phyloP scores from a whole-genome alignment of 192 early-diverging fungal species.

The Entomortierella parvispora region DNA sequence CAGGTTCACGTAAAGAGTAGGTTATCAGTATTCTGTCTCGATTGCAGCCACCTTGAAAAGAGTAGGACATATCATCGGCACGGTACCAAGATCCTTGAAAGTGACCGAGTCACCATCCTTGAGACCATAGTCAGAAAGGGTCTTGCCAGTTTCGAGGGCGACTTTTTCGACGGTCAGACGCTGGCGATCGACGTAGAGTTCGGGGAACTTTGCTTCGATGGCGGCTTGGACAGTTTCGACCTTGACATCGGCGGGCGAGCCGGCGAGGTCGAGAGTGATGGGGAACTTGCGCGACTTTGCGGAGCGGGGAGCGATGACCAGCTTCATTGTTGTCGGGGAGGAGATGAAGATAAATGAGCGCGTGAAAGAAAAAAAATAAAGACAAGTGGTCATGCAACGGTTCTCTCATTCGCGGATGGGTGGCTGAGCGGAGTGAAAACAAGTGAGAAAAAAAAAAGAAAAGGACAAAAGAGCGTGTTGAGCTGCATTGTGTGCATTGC shows the following conservation, averaged over 20 bases:
- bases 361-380: no score
- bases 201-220: conserved; percentile 68
- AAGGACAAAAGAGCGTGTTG: neutral
- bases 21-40: no score
- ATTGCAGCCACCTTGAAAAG: no score
- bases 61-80: no score
- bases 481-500: no score
- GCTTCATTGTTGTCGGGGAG: conserved; percentile 52
- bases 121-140: conserved; percentile 69
- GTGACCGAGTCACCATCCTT: conserved; percentile 64
- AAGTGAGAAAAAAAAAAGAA: neutral
- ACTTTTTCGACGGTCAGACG: conserved; percentile 75
- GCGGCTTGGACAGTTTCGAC: conserved; percentile 75
- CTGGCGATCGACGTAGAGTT: conserved; percentile 80
- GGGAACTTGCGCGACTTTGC: conserved; percentile 53
- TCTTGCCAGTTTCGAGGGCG: conserved; percentile 59
- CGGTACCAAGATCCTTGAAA: conserved; percentile 74
- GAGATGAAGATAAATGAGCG: neutral
- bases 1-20: no score
- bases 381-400: neutral
- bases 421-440: neutral
- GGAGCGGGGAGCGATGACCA: conserved; percentile 54
- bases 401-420: neutral
- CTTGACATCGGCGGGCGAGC: conserved; percentile 58
- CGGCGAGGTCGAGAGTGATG: conserved; percentile 66